Evolutionary conservation across 176 grass and related monocot genomes (phyloP).

Genomic region (Phragmites australis): DNA sequence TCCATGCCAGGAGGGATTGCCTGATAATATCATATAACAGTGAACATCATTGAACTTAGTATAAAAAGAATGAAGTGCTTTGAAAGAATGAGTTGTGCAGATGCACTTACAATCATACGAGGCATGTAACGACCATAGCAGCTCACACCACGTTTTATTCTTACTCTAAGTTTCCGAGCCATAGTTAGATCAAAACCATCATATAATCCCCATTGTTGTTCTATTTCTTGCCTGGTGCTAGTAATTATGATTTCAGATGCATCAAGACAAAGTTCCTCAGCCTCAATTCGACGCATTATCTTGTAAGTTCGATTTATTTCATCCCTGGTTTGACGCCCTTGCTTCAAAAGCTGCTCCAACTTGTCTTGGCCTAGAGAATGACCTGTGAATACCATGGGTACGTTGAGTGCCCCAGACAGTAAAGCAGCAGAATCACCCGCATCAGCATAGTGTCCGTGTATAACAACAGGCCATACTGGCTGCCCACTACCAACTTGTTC

Average conservation of each 20-base stretch:
- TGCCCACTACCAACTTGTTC: slow-evolving; percentile 73
- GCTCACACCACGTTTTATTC: slow-evolving; percentile 59
- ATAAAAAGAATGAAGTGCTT: slow-evolving; percentile 4
- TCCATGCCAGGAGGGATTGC: slow-evolving; percentile 88
- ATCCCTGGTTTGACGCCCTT: slow-evolving; percentile 77
- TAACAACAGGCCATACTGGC: slow-evolving; percentile 73
- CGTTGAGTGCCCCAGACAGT: slow-evolving; percentile 80
- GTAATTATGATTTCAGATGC: slow-evolving; percentile 82
- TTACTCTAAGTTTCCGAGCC: slow-evolving; percentile 59
- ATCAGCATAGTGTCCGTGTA: slow-evolving; percentile 91
- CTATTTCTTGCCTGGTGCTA: slow-evolving; percentile 86
- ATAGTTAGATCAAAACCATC: slow-evolving; percentile 82
- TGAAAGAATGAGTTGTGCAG: slow-evolving; percentile 30
- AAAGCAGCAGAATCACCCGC: slow-evolving; percentile 85
- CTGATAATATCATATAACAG: slow-evolving; percentile 41
- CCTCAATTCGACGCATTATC: slow-evolving; percentile 87
- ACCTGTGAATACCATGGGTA: slow-evolving; percentile 86
- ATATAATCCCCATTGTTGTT: slow-evolving; percentile 84
- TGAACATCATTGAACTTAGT: slow-evolving; percentile 17
- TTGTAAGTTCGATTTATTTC: slow-evolving; percentile 79
- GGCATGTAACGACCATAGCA: slow-evolving; percentile 78
- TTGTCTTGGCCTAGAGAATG: slow-evolving; percentile 92
- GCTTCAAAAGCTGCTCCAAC: slow-evolving; percentile 80
- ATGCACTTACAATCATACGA: slow-evolving; percentile 71
- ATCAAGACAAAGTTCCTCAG: slow-evolving; percentile 84